Base-by-base conservation (phyloP, 139 green algal species). In the Eudorina sp. region DNA sequence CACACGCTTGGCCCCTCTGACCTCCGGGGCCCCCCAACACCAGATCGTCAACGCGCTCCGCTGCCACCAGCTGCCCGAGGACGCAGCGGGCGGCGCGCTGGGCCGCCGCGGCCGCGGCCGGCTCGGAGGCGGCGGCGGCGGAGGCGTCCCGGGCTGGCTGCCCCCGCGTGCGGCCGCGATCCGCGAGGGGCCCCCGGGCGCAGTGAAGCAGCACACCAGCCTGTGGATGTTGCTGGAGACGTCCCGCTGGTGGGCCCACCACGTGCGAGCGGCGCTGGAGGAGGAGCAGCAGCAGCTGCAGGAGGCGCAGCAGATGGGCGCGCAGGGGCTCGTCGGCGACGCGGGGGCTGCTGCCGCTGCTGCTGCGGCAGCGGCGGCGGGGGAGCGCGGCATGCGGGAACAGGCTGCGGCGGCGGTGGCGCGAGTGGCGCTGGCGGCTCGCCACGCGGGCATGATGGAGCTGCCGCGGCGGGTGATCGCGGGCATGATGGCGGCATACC, bases 201-300 rank as follows among this genome's bases (percentile, higher is more conserved):
- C 53, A 0, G 29, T 81, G 21, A 68, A 58, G 80, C 78, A 43
- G 55, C 58, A 76, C 60, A 64, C 38, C 60, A 86, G 80, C 41
- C 21, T 86, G 40, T 86, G 80, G 80, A 76, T 86, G 60, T 41
- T 86, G 60, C 45, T 86, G n/a, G 80, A 86, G n/a, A n/a, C 46
- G 60, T 41, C 80, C 9, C 27, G 60, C 9, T 86, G 80, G 80
- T 76, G 60, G 80, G 80, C 60, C 19, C 29, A 29, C 4, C 60
- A 85, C 31, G 38, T 85, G 31, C 55, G 58, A 2, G 58, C 55
- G 25, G 78, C 78, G 27, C 11, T 36, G 27, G 58, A 58, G 78
- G 58, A 75, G 29, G 51, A 85, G 53, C 40, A 43, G 8, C 55
- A 14, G 29, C 73, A n/a, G n/a, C 21, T 25, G 73, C 6, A 62